Evolutionary conservation across 257 asterid genomes (phyloP).

Genomic region (Ligustrum vulgare): DNA sequence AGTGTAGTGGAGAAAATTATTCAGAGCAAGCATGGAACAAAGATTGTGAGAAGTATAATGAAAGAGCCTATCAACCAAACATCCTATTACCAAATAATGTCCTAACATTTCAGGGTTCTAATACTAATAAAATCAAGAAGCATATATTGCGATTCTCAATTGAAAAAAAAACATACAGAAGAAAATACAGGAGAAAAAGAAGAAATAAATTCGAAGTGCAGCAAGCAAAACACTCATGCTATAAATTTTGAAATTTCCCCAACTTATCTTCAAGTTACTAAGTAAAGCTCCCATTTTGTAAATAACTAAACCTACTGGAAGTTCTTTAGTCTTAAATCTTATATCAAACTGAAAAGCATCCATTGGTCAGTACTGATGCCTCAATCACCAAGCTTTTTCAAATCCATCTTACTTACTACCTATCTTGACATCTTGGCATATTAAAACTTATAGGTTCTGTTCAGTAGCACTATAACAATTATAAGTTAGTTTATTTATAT

Average conservation of each 20-base stretch:
- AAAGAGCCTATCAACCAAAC: not conserved
- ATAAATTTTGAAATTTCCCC: not conserved
- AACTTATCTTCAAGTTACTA: not conserved
- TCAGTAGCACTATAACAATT: too few species aligned
- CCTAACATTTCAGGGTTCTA: not conserved
- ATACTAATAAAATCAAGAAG: not conserved
- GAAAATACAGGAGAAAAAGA: not conserved
- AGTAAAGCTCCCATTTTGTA: too few species aligned
- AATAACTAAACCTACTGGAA: conserved; percentile 2
- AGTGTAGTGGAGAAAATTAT: not conserved
- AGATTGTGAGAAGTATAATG: not conserved
- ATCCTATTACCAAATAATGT: not conserved
- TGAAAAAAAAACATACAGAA: not conserved
- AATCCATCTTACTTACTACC: not conserved
- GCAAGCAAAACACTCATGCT: not conserved
- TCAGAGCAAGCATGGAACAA: conserved; percentile 5
- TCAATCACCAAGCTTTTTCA: conserved; percentile 3
- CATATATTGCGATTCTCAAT: not conserved
- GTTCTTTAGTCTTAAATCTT: not conserved
- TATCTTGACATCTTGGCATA: not conserved
- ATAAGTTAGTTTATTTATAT: too few species aligned
- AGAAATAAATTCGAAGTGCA: not conserved
- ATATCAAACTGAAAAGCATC: conserved; percentile 2
- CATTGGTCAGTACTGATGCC: not conserved
- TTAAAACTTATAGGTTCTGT: not conserved